phyloP scores from a whole-genome alignment of 2,329 filamentous ascomycete genomes.

The Aspergillus ochraceoroseus region DNA sequence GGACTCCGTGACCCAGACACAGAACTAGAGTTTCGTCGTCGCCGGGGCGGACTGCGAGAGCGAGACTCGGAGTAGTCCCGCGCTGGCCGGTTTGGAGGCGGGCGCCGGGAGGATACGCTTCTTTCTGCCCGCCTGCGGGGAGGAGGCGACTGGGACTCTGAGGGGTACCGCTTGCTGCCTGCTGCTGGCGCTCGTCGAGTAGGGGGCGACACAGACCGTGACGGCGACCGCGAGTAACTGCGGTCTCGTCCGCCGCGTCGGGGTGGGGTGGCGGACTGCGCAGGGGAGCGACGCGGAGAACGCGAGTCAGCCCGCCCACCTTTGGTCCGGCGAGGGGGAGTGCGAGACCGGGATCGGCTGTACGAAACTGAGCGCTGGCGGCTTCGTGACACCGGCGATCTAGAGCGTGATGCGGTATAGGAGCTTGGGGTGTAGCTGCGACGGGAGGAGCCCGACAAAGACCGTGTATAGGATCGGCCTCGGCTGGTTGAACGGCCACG shows the following conservation, averaged over 20 bases:
- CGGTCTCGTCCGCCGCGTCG: constrained; percentile 25
- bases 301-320: constrained; percentile 29
- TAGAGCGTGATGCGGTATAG: constrained; percentile 37
- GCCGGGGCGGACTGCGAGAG: constrained; percentile 24
- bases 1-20: constrained; percentile 20
- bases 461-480: constrained; percentile 32
- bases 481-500: constrained; percentile 25
- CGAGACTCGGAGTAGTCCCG: constrained; percentile 25
- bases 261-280: constrained; percentile 35
- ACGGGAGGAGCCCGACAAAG: constrained; percentile 31
- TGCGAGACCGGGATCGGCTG: constrained; percentile 34
- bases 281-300: constrained; percentile 27
- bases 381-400: constrained; percentile 30
- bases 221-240: constrained; percentile 33
- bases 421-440: constrained; percentile 25
- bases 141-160: constrained; percentile 30
- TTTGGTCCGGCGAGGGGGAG: constrained; percentile 26
- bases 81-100: constrained; percentile 20
- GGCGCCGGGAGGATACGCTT: constrained; percentile 23
- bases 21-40: constrained; percentile 10
- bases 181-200: constrained; percentile 21
- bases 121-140: constrained; percentile 24
- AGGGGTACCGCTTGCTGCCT: constrained; percentile 23
- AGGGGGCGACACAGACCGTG: constrained; percentile 30
- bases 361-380: constrained; percentile 32